A percentile compares a stretch with the other conserved stretches of the same genome.
phyloP scores from a whole-genome alignment of 140 eudicot species.

The Erigeron philadelphicus region DNA sequence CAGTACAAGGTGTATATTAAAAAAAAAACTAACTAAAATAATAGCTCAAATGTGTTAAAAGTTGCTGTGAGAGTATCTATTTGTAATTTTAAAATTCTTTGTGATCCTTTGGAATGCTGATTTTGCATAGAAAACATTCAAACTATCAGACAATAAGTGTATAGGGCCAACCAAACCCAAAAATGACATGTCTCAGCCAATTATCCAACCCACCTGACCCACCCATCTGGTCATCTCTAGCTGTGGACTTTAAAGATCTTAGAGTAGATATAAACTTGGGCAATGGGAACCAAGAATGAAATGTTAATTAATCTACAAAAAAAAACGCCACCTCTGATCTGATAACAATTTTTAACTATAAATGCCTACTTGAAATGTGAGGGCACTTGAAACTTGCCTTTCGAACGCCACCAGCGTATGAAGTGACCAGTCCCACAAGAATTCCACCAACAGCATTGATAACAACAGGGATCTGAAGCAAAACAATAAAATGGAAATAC shows the following conservation, averaged over 20 bases:
- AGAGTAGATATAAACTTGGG: conserved; percentile 6
- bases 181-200: no score
- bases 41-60: no score
- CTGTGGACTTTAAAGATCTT: not conserved
- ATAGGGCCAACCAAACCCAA: no score
- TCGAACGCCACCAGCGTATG: conserved; percentile 93
- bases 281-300: not conserved
- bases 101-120: no score
- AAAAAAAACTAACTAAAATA: no score
- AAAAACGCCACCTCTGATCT: not conserved
- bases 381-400: conserved; percentile 50
- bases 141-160: no score
- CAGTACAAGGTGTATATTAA: no score
- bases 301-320: not conserved
- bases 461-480: conserved; percentile 75
- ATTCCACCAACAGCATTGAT: conserved; percentile 97
- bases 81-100: no score
- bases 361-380: not conserved
- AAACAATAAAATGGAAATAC: not conserved
- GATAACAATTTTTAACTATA: not conserved
- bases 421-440: conserved; percentile 94
- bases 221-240: not conserved
- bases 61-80: no score
- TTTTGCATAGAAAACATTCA: no score
- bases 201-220: not conserved